Evolutionary conservation across 129 eudicot genomes (phyloP).

Genomic region (Lonicera japonica): DNA sequence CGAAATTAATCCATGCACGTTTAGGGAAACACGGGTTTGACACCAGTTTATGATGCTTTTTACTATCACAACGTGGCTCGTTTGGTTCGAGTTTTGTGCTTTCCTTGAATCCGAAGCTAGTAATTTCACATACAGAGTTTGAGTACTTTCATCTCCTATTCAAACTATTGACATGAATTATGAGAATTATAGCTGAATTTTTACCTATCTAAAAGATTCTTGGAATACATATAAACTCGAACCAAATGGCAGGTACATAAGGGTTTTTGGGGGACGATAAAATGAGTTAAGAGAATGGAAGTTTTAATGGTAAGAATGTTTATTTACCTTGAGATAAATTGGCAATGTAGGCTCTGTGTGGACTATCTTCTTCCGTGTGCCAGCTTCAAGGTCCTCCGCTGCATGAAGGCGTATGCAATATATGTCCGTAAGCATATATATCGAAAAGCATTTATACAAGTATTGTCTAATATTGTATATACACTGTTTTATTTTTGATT

Average conservation of each 20-base stretch:
- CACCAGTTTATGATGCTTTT: conserved; percentile 7
- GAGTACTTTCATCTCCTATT: too few relatives aligned
- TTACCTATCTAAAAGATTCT: too few relatives aligned
- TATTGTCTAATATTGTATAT: too few relatives aligned
- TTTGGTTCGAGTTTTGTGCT: too few relatives aligned
- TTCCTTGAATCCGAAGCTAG: too few relatives aligned
- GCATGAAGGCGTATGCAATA: conserved; percentile 21
- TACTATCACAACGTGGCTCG: too few relatives aligned
- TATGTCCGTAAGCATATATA: not conserved
- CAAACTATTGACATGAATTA: too few relatives aligned
- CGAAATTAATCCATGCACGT: conserved; percentile 30
- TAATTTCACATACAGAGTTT: too few relatives aligned
- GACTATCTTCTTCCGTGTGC: conserved; percentile 46
- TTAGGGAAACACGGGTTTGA: conserved; percentile 16
- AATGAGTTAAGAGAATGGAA: not conserved
- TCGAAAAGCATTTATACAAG: not conserved
- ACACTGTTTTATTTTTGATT: too few relatives aligned
- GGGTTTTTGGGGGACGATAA: not conserved
- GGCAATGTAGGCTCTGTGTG: conserved; percentile 95
- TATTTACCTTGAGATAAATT: conserved; percentile 69
- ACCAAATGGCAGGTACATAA: too few relatives aligned
- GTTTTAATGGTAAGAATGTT: not conserved
- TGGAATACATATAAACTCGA: too few relatives aligned
- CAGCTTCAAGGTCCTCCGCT: conserved; percentile 95
- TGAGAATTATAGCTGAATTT: too few relatives aligned